Base-by-base conservation (phyloP, 352 stramenopile species). In the Nothophytophthora sp. region DNA sequence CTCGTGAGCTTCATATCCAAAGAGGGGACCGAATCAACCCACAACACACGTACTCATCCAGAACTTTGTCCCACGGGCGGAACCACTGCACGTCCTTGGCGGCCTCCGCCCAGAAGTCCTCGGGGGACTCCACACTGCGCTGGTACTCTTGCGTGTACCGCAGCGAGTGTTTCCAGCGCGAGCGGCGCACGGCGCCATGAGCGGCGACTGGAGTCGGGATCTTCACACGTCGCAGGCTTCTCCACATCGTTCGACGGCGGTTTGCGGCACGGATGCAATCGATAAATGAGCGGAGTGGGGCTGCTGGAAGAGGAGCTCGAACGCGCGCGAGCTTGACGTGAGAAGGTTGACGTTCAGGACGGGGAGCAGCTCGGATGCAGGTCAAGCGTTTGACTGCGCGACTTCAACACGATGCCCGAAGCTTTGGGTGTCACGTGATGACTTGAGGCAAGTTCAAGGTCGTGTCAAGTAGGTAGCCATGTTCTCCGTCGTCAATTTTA, bases 81-180 rank as follows among this genome's bases (percentile, higher is more conserved):
- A 84, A 84, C 73, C 72, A 83, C 39, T 73, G 46, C 34, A 81
- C 60, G n/a, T 81, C 70, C 25, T 73, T 57, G 15, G 73, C 73
- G 5, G 67, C 70, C 39, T 79, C 70, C 45, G 62, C 67, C 73
- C 73, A 84, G 46, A 84, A 84, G 33, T 65, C 63, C 22, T 78
- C 63, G n/a, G 73, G 73, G 15, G 41, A 40, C 13, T 65, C 67
- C 18, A 81, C 60, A 27, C 67, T 76, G 34, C 63, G 67, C 2
- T 45, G 52, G 43, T 81, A 84, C 36, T 78, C 50, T 33, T 74
- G 54, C 24, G 60, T 36, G 51, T 81, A 84, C 44, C 54, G 63
- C 44, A 55, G 36, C 47, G 50, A 51, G 39, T 67, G 58, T 30
- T 63, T 35, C 27, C 22, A 18, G 30, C 43, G 50, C 30, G n/a